Conservation (phyloP, 2,329 filamentous ascomycete species). For the Ceratocystis huliohia region DNA sequence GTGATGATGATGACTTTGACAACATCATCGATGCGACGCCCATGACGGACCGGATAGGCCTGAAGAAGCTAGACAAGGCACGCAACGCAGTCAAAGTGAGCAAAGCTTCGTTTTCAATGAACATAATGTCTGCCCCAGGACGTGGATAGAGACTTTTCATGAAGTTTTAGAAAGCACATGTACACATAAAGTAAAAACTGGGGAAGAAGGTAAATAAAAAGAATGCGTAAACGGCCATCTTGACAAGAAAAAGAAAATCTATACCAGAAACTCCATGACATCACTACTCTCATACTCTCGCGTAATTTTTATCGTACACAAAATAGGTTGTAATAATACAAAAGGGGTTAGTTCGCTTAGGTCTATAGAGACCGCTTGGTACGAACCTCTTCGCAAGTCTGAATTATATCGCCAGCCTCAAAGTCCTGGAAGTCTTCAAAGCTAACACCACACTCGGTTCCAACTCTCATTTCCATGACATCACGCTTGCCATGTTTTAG, state of each 20-base stretch:
- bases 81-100: slow-evolving; percentile 36
- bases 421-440: slow-evolving; percentile 73
- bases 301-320: slow-evolving; percentile 12
- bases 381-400: slow-evolving; percentile 67
- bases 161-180: not conserved
- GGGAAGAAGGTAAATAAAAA: not conserved
- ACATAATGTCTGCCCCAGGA: slow-evolving; percentile 37
- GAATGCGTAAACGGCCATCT: not conserved
- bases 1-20: slow-evolving; percentile 63
- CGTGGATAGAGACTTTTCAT: slow-evolving; percentile 15
- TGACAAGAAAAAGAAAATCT: not conserved
- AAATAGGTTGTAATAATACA: slow-evolving; percentile 11
- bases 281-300: not conserved
- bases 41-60: slow-evolving; percentile 70
- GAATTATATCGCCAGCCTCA: slow-evolving; percentile 68
- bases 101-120: slow-evolving; percentile 41
- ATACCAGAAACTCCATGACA: slow-evolving; percentile 3
- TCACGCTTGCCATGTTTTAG: slow-evolving; percentile 92
- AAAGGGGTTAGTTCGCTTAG: not conserved
- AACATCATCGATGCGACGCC: slow-evolving; percentile 85
- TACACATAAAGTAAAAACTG: not conserved
- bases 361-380: slow-evolving; percentile 52
- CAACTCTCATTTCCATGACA: slow-evolving; percentile 77
- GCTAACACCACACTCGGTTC: slow-evolving; percentile 81
- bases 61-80: slow-evolving; percentile 45